Conservation (phyloP, 2,329 filamentous ascomycete species). For the Clarireedia paspali region DNA sequence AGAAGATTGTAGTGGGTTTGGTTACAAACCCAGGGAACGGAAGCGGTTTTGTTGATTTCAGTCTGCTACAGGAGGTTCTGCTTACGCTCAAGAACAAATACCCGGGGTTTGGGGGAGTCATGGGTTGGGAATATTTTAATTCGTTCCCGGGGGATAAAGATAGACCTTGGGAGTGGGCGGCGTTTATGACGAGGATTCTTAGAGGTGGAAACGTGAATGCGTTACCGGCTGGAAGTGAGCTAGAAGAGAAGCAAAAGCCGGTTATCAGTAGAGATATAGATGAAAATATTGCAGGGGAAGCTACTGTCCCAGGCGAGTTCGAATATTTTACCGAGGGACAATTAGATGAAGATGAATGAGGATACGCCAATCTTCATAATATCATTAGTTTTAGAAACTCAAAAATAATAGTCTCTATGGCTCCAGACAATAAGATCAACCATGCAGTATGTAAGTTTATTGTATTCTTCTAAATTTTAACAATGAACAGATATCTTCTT, state of each 20-base stretch:
- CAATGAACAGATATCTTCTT: too few relatives aligned
- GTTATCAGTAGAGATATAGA: neutral
- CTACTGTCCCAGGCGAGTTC: constrained; percentile 14
- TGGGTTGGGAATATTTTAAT: constrained; percentile 97
- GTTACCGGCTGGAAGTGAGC: neutral
- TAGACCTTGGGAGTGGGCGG: constrained; percentile 72
- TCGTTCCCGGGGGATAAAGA: constrained; percentile 55
- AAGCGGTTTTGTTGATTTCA: constrained; percentile 53
- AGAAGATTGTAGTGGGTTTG: constrained; percentile 71
- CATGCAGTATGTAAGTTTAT: too few relatives aligned
- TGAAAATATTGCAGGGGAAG: constrained; percentile 9
- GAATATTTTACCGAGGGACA: constrained; percentile 18
- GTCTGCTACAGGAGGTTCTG: constrained; percentile 49
- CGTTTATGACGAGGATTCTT: constrained; percentile 41
- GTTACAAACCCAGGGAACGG: constrained; percentile 75
- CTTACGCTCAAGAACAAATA: constrained; percentile 50
- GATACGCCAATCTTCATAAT: too few relatives aligned
- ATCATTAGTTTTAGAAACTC: too few relatives aligned
- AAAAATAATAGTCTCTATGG: too few relatives aligned
- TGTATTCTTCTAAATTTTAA: too few relatives aligned
- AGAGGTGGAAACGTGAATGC: neutral
- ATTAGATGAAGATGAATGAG: constrained; percentile 7
- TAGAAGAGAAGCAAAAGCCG: neutral
- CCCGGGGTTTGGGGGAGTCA: constrained; percentile 72
- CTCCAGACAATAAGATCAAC: too few relatives aligned